Conservation (phyloP, 2,329 filamentous ascomycete species). For the Teratosphaeria gauchensis region DNA sequence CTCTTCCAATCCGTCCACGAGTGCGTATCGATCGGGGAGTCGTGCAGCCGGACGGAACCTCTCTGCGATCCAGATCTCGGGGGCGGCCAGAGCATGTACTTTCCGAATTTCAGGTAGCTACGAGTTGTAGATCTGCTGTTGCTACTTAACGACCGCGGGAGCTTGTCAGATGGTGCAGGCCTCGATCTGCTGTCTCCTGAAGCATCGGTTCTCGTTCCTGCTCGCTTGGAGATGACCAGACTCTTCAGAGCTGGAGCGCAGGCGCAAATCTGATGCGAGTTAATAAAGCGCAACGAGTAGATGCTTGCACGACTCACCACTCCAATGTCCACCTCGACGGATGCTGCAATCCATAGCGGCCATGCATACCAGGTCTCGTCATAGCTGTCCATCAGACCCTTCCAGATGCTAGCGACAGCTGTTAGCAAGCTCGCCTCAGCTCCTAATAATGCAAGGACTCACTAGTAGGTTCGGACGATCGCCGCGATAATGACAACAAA, state of each 20-base stretch:
- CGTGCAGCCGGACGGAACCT: not conserved
- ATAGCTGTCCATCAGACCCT: conserved; percentile 29
- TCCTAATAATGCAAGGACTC: too few species aligned
- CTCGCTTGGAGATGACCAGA: not conserved
- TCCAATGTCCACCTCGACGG: conserved; percentile 33
- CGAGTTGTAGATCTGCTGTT: not conserved
- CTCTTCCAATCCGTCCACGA: not conserved
- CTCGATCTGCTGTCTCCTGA: not conserved
- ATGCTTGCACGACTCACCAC: not conserved
- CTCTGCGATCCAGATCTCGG: not conserved
- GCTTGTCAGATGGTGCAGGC: not conserved
- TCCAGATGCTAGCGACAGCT: not conserved
- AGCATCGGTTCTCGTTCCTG: not conserved
- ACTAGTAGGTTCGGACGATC: conserved; percentile 32
- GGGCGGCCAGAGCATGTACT: not conserved
- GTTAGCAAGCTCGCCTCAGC: not conserved
- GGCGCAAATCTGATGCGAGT: not conserved
- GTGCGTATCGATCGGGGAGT: not conserved
- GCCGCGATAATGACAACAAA: conserved; percentile 35
- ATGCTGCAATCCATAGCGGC: conserved; percentile 38
- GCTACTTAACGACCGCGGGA: not conserved
- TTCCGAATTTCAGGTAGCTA: not conserved
- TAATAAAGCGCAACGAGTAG: not conserved
- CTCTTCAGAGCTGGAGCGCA: conserved; percentile 3
- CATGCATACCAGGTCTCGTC: conserved; percentile 38